These are phyloP conservation scores for Amanita muscaria DNA, from an alignment of 768 basidiomycete species.

Conservation along the genomic window DNA sequence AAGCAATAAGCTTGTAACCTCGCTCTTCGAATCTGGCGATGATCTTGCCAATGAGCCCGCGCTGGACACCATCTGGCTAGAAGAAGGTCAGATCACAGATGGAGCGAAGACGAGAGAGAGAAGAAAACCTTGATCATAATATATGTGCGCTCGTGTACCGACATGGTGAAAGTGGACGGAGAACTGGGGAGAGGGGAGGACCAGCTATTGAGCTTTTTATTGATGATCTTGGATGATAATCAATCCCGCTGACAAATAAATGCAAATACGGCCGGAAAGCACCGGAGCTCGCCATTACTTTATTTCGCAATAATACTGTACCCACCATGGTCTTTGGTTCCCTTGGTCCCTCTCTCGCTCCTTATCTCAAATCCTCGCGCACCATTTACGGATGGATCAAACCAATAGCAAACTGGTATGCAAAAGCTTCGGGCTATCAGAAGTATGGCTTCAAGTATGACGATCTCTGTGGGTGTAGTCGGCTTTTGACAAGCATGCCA, in stretches of 20 bases:
- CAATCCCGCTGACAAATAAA: conserved; percentile 2
- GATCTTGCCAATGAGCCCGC: conserved; percentile 92
- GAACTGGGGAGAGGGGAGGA: conserved; percentile 20
- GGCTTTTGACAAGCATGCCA: neutral
- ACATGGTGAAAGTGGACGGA: conserved; percentile 42
- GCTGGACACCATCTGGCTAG: conserved; percentile 98
- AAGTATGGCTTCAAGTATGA: conserved; percentile 88
- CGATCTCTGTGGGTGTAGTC: conserved; percentile 69
- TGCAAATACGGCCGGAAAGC: conserved; percentile 8
- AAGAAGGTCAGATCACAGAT: neutral
- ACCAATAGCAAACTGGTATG: conserved; percentile 80
- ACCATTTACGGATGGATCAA: conserved; percentile 60
- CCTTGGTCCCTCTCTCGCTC: conserved; percentile 69
- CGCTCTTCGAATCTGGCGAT: conserved; percentile 94
- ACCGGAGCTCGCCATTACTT: conserved; percentile 9
- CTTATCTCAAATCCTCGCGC: conserved; percentile 60
- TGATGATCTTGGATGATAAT: conserved; percentile 2
- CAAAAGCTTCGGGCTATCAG: conserved; percentile 73
- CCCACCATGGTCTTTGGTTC: conserved; percentile 47
- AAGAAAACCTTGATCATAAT: conserved; percentile 93
- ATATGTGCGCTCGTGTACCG: conserved; percentile 82
- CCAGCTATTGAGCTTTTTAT: conserved; percentile 12
- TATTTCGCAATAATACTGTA: conserved; percentile 5
- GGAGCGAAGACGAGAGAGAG: neutral
- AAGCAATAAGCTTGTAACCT: conserved; percentile 93